Evolutionary conservation across 176 grass and related monocot species (phyloP), one percentile per base, ranked within the genome.

Genomic region (Tuctoria greenei): DNA sequence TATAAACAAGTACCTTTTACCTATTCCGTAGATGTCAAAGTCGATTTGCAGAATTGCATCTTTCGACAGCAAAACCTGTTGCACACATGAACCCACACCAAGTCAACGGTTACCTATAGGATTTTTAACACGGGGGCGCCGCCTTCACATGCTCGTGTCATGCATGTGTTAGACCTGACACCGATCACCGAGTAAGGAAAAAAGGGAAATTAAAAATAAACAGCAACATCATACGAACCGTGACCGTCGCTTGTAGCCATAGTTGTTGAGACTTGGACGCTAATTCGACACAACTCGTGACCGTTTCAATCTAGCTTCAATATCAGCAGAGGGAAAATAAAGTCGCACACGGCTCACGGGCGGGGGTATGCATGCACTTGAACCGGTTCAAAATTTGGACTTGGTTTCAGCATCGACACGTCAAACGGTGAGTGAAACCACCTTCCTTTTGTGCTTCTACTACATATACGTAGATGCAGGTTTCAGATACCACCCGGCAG

Each of bases 361-460:
- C 35, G 20, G 21, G 37, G 28, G 18, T 60, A 2, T 17, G 60
- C 65, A 39, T 43, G 51, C 49, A 31, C 31, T n/a, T 61, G 28
- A 42, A 87, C 67, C 36, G 34, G 68, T 83, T 87, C 79, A 78
- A 63, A 42, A 45, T 34, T 52, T 17, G 18, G 41, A 61, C 61
- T 39, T 73, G 50, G 34, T 58, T 51, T 52, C 47, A 51, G 47
- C 61, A 54, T 74, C 74, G 36, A 74, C 67, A 72, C 74, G 79
- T 49, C 31, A 2, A 21, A 10, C 2, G 51, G 57, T 71, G 72
- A 76, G 57, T 71, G 72, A 76, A 75, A 45, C 15, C 46, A 12
- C 20, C 0, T n/a, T 21, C 10, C 16, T 0, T 42, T 69, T 58
- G 23, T 54, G 24, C 25, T 49, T 17, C 6, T 2, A 13, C 1